Base-by-base conservation (phyloP, 208 protist genomes). In the Crithidia sp. region DNA sequence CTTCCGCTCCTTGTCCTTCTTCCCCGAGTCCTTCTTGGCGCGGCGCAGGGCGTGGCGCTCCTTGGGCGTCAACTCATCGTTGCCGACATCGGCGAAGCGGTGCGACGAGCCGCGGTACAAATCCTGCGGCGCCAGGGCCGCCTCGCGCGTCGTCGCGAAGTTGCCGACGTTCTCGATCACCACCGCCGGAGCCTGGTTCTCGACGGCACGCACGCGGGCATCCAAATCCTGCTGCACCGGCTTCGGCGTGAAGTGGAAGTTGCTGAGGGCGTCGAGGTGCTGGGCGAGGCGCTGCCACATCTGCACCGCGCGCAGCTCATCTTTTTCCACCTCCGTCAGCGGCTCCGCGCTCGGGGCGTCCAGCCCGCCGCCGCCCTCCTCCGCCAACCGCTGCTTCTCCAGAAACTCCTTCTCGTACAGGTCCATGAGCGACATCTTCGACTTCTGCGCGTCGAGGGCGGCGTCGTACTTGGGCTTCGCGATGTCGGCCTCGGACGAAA, bases 351-450 rank as follows among this genome's bases (percentile, higher is more conserved):
- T 82, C 6, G 76, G 69, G 0, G 72, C 77, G 4, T 74, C 80
- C 12, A 55, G 63, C 36, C 79, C 86, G 40, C 67, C 80, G 2
- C 67, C 76, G 3, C 67, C 80, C 69, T 92, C 91, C 65, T 94
- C 88, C 7, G 86, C 87, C 57, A 77, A 67, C 19, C 86, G 82
- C 78, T 81, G 74, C 63, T 90, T 91, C 66, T 94, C 90, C 43
- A 96, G 71, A 68, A 85, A 97, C 58, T 97, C 91, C 84, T 95
- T 96, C 83, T 97, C 93, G 81, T 97, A 96, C 14, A 97, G 78
- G 68, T 97, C 93, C 88, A 95, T 95, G 44, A 97, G 76, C 5
- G 89, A 95, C 53, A 96, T 80, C 81, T 94, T 92, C 12, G 91
- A 95, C 87, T 97, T 96, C 80, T 95, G 78, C 53, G 93, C 68